Evolutionary conservation across 257 asterid species (phyloP), one percentile per base, ranked within the genome.

Genomic region (Ilex aquifolium): DNA sequence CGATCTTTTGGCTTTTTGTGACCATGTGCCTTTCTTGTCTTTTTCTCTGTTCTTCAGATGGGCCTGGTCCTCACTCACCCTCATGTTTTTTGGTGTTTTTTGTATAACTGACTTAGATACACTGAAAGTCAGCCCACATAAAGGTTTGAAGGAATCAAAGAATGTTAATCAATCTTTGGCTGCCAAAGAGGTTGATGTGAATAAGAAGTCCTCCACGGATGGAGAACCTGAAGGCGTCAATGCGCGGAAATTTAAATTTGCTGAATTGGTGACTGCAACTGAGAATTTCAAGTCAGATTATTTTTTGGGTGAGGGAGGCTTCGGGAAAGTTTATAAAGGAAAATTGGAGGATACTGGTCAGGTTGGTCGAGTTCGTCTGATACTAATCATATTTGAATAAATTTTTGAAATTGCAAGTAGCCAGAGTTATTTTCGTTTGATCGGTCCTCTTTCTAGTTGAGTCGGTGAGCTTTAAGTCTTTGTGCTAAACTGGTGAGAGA

Each of bases 291-390:
- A 69, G 57, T 57, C 42, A 5, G 90, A 79, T 7, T 69, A 82
- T 72, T 77, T 82, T 73, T 63, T 87, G 13, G 95, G 95, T 3
- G 92, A 87, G 71, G 95, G 95, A 44, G 92, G 95, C 27, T 87
- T 87, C 46, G 95, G 95, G 61, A 75, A 71, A 80, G 95, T 87
- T 44, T 79, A 80, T 64, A 80, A 80, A 79, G 92, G 95, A 46
- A 57, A 17, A 57, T 56, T 84, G 72, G 64, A 31, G 32, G 83
- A 72, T 65, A 77, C 88, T 1, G 70, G 74, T 69, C 77, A 87
- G 92, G 95, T 87, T 10, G 65, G 85, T 73, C 67, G 58, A 29
- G 27, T 40, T 63, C 40, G 10, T 16, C 17, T 44, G 55, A 12
- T 11, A 32, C 13, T 67, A 21, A 12, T 17, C n/a, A 51, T 50